Conservation (phyloP, 2,329 filamentous ascomycete species). For the Xylariales sp. region DNA sequence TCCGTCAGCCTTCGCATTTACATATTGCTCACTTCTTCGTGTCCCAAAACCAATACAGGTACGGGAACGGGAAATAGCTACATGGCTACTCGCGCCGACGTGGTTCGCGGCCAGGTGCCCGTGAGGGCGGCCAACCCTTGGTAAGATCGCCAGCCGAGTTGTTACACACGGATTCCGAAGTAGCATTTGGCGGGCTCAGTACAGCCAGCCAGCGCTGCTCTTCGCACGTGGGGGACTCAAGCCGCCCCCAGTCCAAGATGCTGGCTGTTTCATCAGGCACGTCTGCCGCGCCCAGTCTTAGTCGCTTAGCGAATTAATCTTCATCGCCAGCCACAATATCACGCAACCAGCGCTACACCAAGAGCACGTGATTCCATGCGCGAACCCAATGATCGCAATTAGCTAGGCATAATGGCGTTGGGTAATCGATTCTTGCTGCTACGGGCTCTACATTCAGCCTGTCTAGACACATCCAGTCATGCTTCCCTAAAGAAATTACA, state of each 20-base stretch:
- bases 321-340: conserved; percentile 25
- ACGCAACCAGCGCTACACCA: conserved; percentile 23
- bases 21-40: background rate
- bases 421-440: background rate
- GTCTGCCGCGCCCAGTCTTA: conserved; percentile 14
- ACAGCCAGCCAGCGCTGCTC: conserved; percentile 19
- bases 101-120: background rate
- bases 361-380: conserved; percentile 27
- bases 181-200: conserved; percentile 13
- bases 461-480: conserved; percentile 16
- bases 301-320: conserved; percentile 32
- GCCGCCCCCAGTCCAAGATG: conserved; percentile 22
- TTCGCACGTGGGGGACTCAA: conserved; percentile 34
- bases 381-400: conserved; percentile 9
- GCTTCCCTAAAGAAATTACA: conserved; percentile 7
- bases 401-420: background rate
- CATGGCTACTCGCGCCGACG: conserved; percentile 1
- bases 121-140: background rate
- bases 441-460: background rate
- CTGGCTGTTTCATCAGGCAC: conserved; percentile 28
- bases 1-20: background rate
- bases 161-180: conserved; percentile 26
- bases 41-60: background rate
- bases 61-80: background rate
- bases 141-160: conserved; percentile 19